A percentile compares a stretch with the other conserved stretches of the same genome.
Evolutionary conservation across 257 asterid genomes (phyloP).

Genomic region (Solanum megistacrolobum): DNA sequence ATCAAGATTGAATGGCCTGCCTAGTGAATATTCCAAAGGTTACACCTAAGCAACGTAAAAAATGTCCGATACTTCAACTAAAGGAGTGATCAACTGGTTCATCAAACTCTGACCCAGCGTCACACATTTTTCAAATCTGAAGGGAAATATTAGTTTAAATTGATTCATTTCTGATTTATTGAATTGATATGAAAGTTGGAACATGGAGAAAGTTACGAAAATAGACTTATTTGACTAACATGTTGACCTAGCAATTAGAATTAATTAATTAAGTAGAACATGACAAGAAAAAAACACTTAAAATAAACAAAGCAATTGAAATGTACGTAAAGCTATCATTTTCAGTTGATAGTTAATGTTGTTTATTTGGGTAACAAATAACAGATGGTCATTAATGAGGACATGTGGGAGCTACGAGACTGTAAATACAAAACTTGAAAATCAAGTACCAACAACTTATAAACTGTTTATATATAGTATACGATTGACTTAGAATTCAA

Average conservation of each 20-base stretch:
- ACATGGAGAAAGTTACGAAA: neutral
- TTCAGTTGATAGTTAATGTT: neutral
- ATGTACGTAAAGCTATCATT: neutral
- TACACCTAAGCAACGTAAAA: neutral
- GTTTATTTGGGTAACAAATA: neutral
- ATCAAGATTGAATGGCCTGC: neutral
- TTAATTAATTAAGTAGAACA: neutral
- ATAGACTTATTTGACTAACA: neutral
- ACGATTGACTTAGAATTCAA: neutral
- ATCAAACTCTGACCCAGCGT: neutral
- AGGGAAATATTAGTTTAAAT: neutral
- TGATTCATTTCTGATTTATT: neutral
- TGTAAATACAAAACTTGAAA: neutral
- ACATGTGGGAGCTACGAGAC: neutral
- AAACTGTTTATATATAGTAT: neutral
- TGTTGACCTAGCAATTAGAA: neutral
- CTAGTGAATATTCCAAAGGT: neutral
- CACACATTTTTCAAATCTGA: neutral
- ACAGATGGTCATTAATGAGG: neutral
- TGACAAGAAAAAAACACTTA: neutral
- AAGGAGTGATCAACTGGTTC: neutral
- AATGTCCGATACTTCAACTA: neutral
- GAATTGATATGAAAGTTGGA: neutral
- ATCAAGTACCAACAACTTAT: neutral
- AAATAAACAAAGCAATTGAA: neutral